phyloP scores from a whole-genome alignment of 208 protist genomes.

The Trypanosoma boissoni region DNA sequence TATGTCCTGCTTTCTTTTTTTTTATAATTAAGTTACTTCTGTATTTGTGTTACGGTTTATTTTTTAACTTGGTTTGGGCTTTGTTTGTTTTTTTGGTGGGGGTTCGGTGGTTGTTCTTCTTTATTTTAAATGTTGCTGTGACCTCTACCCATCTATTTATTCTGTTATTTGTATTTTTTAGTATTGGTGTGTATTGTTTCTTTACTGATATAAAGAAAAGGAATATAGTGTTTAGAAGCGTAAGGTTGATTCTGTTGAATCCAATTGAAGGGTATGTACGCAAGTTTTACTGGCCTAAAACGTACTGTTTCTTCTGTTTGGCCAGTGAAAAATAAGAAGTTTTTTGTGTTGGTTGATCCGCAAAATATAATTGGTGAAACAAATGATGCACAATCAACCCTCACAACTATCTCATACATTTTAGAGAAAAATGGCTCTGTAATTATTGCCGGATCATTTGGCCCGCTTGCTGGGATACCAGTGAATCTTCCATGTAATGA shows the following conservation, averaged over 20 bases:
- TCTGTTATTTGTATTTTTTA: too few relatives aligned
- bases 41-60: background rate
- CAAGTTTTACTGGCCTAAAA: conserved; percentile 51
- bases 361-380: conserved; percentile 55
- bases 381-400: conserved; percentile 49
- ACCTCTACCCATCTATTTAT: too few relatives aligned
- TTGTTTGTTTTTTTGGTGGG: conserved; percentile 1
- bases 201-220: too few relatives aligned
- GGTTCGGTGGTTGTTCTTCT: background rate
- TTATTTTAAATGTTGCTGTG: too few relatives aligned
- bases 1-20: conserved; percentile 12
- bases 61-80: background rate
- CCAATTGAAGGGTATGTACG: conserved; percentile 45
- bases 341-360: conserved; percentile 67
- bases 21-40: conserved; percentile 14
- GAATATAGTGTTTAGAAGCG: too few relatives aligned
- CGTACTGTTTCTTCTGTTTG: conserved; percentile 73
- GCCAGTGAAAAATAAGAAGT: conserved; percentile 59
- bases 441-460: conserved; percentile 61
- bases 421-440: conserved; percentile 51
- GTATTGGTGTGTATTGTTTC: too few relatives aligned
- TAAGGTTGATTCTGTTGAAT: background rate
- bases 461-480: conserved; percentile 39
- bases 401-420: conserved; percentile 58
- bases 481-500: conserved; percentile 43